Evolutionary conservation across 495 filamentous ascomycete genomes (phyloP).

Genomic region (Neurospora terricola): DNA sequence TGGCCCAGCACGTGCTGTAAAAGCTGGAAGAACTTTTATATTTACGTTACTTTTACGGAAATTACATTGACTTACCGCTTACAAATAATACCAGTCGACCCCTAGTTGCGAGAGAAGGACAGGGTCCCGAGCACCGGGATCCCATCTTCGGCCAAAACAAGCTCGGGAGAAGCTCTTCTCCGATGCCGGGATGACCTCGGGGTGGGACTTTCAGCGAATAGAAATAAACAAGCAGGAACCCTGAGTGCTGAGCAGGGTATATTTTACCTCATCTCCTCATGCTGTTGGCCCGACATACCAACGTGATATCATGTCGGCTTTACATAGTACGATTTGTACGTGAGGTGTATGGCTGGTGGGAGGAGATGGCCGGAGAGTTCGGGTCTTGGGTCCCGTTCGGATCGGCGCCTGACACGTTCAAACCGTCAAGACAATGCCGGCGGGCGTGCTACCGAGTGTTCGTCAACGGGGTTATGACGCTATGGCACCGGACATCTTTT

Average conservation of each 20-base stretch:
- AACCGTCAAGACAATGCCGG: not conserved
- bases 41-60: too few relatives aligned
- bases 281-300: not conserved
- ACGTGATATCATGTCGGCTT: not conserved
- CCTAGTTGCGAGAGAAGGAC: not conserved
- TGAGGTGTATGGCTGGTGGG: not conserved
- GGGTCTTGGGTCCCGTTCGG: not conserved
- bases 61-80: too few relatives aligned
- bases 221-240: not conserved
- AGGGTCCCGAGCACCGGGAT: not conserved
- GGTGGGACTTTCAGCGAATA: not conserved
- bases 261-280: not conserved
- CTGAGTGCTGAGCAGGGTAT: not conserved
- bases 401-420: not conserved
- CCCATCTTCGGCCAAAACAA: not conserved
- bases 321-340: not conserved
- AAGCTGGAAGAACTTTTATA: too few relatives aligned
- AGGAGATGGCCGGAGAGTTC: not conserved
- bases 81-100: too few relatives aligned
- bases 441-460: not conserved
- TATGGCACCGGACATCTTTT: not conserved
- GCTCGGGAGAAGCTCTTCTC: not conserved
- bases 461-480: not conserved
- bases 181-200: not conserved
- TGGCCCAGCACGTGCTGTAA: too few relatives aligned